phyloP scores from a whole-genome alignment of 2,329 filamentous ascomycete species.

The Colletotrichum camelliae region DNA sequence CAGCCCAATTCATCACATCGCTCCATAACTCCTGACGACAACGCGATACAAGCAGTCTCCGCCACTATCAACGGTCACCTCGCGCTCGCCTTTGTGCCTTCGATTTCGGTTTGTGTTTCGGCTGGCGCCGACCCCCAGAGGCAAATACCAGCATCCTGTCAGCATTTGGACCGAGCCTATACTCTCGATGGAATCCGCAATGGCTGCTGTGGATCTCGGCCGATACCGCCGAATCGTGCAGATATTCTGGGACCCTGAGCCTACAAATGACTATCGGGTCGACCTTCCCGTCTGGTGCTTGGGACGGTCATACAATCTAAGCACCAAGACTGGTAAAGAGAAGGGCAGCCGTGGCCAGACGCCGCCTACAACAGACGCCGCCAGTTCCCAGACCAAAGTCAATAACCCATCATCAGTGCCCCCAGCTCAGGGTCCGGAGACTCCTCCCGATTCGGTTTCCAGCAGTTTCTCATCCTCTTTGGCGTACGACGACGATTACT shows the following conservation, averaged over 20 bases:
- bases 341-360: constrained; percentile 14
- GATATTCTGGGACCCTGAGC: constrained; percentile 91
- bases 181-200: constrained; percentile 36
- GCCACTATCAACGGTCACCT: not conserved
- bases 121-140: not conserved
- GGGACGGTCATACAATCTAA: constrained; percentile 56
- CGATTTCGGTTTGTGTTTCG: not conserved
- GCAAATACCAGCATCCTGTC: not conserved
- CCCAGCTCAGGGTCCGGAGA: constrained; percentile 42
- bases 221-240: constrained; percentile 83
- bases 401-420: constrained; percentile 1
- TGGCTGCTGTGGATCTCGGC: constrained; percentile 72
- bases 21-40: not conserved
- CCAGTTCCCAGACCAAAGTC: constrained; percentile 14
- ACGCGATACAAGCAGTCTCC: not conserved
- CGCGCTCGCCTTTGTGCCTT: not conserved
- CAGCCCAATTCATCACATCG: not conserved
- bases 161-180: not conserved
- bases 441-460: constrained; percentile 52
- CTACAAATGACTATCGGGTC: constrained; percentile 74
- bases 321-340: constrained; percentile 27
- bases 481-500: constrained; percentile 48
- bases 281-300: constrained; percentile 86
- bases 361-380: constrained; percentile 2
- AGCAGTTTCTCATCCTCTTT: constrained; percentile 59